Conservation (phyloP, 2,329 filamentous ascomycete genomes). For the Alternaria angustiovoidea region DNA sequence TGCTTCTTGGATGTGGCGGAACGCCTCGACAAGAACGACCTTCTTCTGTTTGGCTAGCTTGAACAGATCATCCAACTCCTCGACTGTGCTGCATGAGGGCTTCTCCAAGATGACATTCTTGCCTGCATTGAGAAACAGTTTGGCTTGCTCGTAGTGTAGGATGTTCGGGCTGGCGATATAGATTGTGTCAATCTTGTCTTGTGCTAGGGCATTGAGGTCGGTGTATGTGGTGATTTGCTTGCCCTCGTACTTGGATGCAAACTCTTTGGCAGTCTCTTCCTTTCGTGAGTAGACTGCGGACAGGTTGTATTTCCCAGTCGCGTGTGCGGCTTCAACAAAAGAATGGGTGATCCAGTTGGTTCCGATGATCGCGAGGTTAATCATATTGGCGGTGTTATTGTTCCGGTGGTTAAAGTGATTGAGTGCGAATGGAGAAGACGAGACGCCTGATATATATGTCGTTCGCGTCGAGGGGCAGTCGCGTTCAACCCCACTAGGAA, state of each 20-base stretch:
- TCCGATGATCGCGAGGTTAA: conserved; percentile 58
- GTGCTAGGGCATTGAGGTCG: conserved; percentile 50
- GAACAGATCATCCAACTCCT: conserved; percentile 56
- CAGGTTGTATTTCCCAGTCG: conserved; percentile 55
- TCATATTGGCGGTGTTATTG: conserved; percentile 28
- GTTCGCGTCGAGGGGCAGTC: conserved; percentile 15
- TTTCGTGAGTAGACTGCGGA: conserved; percentile 58
- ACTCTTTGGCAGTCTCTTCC: conserved; percentile 53
- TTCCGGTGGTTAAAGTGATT: neutral
- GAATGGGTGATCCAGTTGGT: conserved; percentile 61
- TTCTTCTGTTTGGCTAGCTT: conserved; percentile 51
- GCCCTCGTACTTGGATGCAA: conserved; percentile 52
- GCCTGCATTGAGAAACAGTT: conserved; percentile 51
- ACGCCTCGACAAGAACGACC: conserved; percentile 59
- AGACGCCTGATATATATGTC: neutral
- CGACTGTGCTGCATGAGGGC: conserved; percentile 54
- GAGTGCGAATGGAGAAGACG: neutral
- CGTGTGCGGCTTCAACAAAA: conserved; percentile 55
- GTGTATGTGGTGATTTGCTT: conserved; percentile 50
- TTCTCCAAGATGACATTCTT: conserved; percentile 63
- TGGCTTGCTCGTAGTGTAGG: conserved; percentile 57
- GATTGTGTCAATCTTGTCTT: conserved; percentile 53
- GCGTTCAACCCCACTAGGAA: conserved; percentile 23
- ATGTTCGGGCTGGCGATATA: conserved; percentile 61
- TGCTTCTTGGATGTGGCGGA: conserved; percentile 59